These are phyloP conservation scores for Phytophthora aleatoria DNA, from an alignment of 352 stramenopile species.

Conservation along the genomic window DNA sequence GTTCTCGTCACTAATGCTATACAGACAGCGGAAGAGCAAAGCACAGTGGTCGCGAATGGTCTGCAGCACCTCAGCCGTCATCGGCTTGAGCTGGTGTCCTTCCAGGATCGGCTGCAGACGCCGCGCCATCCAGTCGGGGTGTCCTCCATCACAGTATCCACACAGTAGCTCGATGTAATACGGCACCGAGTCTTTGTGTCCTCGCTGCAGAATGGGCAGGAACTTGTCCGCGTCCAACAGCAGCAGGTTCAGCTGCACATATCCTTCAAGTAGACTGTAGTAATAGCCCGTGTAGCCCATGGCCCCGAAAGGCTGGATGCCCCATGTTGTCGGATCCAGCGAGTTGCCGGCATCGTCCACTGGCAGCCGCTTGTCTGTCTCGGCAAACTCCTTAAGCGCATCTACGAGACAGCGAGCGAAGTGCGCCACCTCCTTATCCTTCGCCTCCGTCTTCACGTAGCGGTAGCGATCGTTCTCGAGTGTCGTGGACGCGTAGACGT, in stretches of 20 bases:
- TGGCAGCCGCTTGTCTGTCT: slow-evolving; percentile 22
- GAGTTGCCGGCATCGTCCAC: slow-evolving; percentile 28
- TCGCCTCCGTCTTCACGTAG: slow-evolving; percentile 12
- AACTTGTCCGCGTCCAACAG: slow-evolving; percentile 34
- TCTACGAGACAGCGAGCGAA: slow-evolving; percentile 34
- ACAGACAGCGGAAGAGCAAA: slow-evolving; percentile 34
- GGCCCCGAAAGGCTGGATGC: slow-evolving; percentile 7
- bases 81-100: slow-evolving; percentile 20
- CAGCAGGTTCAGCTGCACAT: slow-evolving; percentile 42
- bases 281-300: slow-evolving; percentile 30
- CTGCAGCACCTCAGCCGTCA: slow-evolving; percentile 26
- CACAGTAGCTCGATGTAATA: slow-evolving; percentile 22
- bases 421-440: slow-evolving; percentile 32
- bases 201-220: slow-evolving; percentile 25
- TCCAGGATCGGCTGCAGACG: slow-evolving; percentile 11
- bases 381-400: slow-evolving; percentile 30
- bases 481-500: slow-evolving; percentile 10
- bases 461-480: slow-evolving; percentile 9
- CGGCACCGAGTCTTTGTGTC: not conserved
- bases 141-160: slow-evolving; percentile 26
- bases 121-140: slow-evolving; percentile 20
- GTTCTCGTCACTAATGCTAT: slow-evolving; percentile 35
- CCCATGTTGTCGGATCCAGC: slow-evolving; percentile 34
- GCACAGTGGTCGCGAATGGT: slow-evolving; percentile 34
- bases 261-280: slow-evolving; percentile 30